Base-by-base conservation (phyloP, 345 rosid species). In the Salix udensis region DNA sequence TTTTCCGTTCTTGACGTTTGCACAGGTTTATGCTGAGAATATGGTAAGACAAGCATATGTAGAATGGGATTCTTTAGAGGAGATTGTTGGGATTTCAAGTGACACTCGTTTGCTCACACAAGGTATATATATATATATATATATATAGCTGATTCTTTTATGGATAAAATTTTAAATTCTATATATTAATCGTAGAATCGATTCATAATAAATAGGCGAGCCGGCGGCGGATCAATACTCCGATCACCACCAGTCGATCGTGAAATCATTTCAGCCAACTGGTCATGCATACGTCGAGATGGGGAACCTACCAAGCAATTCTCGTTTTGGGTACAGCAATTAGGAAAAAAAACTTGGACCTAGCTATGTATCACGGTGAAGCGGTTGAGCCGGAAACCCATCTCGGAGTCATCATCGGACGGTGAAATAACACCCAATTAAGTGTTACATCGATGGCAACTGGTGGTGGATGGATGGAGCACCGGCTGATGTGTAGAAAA, bases 41-140 rank as follows among this genome's bases (percentile, higher is more conserved):
- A 74, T 90, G 88, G 92, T 86, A 19, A 89, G 82, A 79, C 76
- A 86, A 64, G 98, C 98, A 52, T 74, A 89, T 80, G 2, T 28
- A 39, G 81, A 87, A 10, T 89, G 97, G 97, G 4, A 65, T 62
- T 55, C 81, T 16, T 82, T 92, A 72, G 82, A 88, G 78, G 90
- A 84, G 77, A 36, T 78, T 0, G 92, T 88, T 74, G 89, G 82
- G 58, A n/a, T 66, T 75, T 11, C 80, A 42, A 83, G 75, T 58
- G 92, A 88, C 64, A 62, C 58, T n/a, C 68, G 90, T 62, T 84
- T 86, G 58, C 86, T 87, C 31, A 86, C 91, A 40, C 93, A 83
- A 82, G 94, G 97, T 92, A 77, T 28, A 4, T 23, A 40, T 31
- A 13, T 26, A 26, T 26, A 26, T 92, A 77, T 28, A 4, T 23